These are phyloP conservation scores for Detonula confervacea DNA, from an alignment of 352 stramenopile species.

Conservation along the genomic window DNA sequence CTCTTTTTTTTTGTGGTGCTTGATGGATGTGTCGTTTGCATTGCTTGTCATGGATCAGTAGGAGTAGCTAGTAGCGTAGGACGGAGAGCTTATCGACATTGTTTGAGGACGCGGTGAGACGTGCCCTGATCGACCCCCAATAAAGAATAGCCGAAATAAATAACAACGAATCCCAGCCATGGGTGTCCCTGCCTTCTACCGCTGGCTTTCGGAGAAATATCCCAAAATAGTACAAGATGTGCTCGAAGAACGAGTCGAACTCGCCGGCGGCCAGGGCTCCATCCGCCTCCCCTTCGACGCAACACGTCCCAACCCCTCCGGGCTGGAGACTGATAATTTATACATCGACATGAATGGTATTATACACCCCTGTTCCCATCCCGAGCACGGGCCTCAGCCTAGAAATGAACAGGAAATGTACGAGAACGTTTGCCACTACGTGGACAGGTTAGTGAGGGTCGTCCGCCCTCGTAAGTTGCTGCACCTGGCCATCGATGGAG, in stretches of 20 bases:
- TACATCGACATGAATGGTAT: conserved; percentile 99
- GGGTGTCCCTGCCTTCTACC: conserved; percentile 99
- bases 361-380: conserved; percentile 99
- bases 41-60: no score
- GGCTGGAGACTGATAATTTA: conserved; percentile 95
- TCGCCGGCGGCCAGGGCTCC: conserved; percentile 43
- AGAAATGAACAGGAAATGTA: conserved; percentile 99
- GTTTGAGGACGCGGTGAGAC: no score
- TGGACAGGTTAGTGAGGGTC: conserved; percentile 95
- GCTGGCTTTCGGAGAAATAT: conserved; percentile 99
- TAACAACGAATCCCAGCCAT: no score
- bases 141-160: no score
- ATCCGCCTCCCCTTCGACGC: conserved; percentile 84
- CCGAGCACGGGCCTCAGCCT: conserved; percentile 90
- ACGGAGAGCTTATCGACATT: no score
- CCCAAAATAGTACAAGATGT: conserved; percentile 96
- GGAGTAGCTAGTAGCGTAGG: no score
- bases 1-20: no score
- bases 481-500: conserved; percentile 98
- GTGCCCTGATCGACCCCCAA: no score
- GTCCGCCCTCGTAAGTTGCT: conserved; percentile 95
- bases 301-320: conserved; percentile 87
- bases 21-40: no score
- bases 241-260: conserved; percentile 81
- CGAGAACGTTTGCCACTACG: conserved; percentile 92